Evolutionary conservation across 768 basidiomycete species (phyloP), one percentile per base, ranked within the genome.

Genomic region (Pholiota microspora): DNA sequence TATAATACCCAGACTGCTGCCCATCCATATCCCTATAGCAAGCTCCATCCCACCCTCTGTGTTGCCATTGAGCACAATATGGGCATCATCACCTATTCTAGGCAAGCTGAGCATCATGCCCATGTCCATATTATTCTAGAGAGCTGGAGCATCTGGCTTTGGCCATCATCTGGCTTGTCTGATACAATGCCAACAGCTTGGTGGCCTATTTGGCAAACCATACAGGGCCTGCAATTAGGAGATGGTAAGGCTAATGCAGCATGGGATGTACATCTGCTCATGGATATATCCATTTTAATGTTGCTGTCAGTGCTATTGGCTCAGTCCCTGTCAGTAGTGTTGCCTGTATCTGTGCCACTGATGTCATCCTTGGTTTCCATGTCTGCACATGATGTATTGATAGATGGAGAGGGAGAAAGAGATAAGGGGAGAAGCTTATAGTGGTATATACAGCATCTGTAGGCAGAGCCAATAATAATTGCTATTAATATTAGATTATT

Each of bases 321-420:
- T 7, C n/a, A 8, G 16, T 51, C 51, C 27, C 40, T 38, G 7
- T 51, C 49, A 7, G 40, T 42, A 21, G 18, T 42, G 40, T 42
- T 42, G 21, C 40, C 40, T 2, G 40, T 42, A 7, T 36, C 35
- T 3, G 8, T 18, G 35, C 10, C 35, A 1, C 38, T 35, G 34
- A 32, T 27, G 49, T 89, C 88, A 21, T 88, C 88, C 65, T 94
- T 89, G 0, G 88, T 86, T 70, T 92, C 89, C 0, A 88, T 86
- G 54, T 88, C 86, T 0, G 85, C 77, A 10, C 86, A 73, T 0
- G 84, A 84, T n/a, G 74, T 79, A 28, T 73, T 71, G 0, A 69
- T 69, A 1, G 70, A 70, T 3, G 67, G 62, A 12, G 75, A 72
- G 4, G 78, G 77, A 1, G 79, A 79, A 3, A 77, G 77, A 0